These are phyloP conservation scores for Tephrocybe sp. DNA, from an alignment of 768 basidiomycete genomes.

Conservation along the genomic window DNA sequence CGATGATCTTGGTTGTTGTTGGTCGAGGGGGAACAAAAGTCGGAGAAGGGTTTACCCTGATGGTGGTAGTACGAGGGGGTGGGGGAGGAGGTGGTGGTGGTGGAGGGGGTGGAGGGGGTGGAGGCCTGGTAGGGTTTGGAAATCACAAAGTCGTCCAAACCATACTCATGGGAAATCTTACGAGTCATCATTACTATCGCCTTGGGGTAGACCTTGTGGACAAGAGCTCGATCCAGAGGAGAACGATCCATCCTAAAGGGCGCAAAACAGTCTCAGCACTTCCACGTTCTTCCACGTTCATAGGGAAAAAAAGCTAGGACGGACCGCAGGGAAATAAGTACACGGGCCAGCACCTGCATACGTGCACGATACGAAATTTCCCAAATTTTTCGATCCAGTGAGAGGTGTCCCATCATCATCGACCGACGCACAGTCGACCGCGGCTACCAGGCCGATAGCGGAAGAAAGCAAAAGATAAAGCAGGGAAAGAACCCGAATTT, in stretches of 20 bases:
- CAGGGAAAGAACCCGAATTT: background rate
- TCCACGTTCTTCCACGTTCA: too few relatives aligned
- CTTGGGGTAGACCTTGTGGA: slow-evolving; percentile 9
- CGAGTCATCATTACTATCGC: background rate
- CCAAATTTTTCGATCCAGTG: background rate
- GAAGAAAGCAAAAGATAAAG: background rate
- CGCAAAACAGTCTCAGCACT: too few relatives aligned
- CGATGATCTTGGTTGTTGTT: background rate
- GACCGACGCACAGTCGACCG: slow-evolving; percentile 7
- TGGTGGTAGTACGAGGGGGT: background rate
- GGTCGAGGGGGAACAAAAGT: background rate
- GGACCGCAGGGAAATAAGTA: slow-evolving; percentile 9
- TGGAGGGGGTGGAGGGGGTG: background rate
- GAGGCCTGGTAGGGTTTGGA: too few relatives aligned
- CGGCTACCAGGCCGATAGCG: slow-evolving; percentile 2
- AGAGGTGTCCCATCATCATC: slow-evolving; percentile 10
- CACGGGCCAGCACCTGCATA: slow-evolving; percentile 8
- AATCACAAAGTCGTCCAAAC: too few relatives aligned
- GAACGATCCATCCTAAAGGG: slow-evolving; percentile 12
- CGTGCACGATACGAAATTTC: slow-evolving; percentile 9
- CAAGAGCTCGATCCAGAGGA: slow-evolving; percentile 10
- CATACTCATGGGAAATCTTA: background rate
- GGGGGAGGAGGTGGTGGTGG: background rate
- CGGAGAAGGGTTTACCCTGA: background rate
- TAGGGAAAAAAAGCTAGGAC: background rate